Conservation (phyloP, 164 flowering plant species). For the Chloranthus sessilifolius region DNA sequence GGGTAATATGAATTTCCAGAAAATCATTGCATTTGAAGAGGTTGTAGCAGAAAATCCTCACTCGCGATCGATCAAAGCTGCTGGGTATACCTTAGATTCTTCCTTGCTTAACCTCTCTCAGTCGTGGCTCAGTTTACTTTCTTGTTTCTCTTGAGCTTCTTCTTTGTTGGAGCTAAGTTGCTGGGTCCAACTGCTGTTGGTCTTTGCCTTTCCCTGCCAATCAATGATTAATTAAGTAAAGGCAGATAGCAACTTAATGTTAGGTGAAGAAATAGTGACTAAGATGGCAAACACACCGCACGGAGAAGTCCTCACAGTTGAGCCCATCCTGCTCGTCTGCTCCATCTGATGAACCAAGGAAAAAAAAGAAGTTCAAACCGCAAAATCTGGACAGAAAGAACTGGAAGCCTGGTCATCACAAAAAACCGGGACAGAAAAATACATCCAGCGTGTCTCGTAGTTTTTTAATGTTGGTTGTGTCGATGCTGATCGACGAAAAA, state of each 20-base stretch:
- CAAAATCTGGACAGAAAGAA: not conserved
- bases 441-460: no score
- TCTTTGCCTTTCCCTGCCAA: constrained; percentile 73
- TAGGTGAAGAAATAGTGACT: not conserved
- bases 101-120: no score
- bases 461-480: no score
- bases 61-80: no score
- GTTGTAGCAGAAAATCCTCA: no score
- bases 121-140: no score
- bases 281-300: constrained; percentile 27
- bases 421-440: no score
- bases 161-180: constrained; percentile 78
- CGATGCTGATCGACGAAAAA: no score
- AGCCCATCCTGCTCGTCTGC: constrained; percentile 15
- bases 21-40: no score
- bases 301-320: constrained; percentile 45
- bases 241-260: not conserved
- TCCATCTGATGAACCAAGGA: constrained; percentile 19
- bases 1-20: no score
- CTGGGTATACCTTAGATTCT: no score
- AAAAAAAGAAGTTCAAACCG: not conserved
- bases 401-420: no score
- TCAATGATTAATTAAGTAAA: constrained; percentile 1
- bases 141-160: constrained; percentile 52
- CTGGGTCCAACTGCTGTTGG: constrained; percentile 71